Evolutionary conservation across 768 basidiomycete species (phyloP), one percentile per base, ranked within the genome.

Genomic region (Coprinopsis strossmayeri): DNA sequence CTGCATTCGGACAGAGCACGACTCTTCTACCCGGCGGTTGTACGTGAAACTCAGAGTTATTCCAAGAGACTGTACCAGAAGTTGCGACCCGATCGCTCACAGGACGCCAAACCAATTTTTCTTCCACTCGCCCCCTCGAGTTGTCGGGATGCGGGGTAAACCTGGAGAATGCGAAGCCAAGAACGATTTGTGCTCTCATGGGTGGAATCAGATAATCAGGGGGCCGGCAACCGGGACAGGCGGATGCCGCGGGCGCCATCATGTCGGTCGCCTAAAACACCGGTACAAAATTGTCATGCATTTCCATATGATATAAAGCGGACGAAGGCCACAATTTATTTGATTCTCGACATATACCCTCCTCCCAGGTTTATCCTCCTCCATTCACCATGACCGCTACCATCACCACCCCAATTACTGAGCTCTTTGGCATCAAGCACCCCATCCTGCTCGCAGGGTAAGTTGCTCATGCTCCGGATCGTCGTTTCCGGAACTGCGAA

Each of bases 361-460:
- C 54, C 39, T 32, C 51, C 48, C 34, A 45, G 42, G 46, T 46
- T 39, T 32, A 28, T 47, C 44, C 25, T 20, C 48, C 37, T 34
- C 26, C 41, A 46, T 44, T 37, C 45, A 57, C 50, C 34, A 84
- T 84, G 81, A 41, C 42, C 1, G 71, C 82, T 54, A 68, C 73
- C 46, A 83, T 94, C 51, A 68, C 76, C 18, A 94, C 91, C 3
- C 87, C 89, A n/a, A 76, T 94, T 55, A 94, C 91, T 27, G 77
- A 92, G 67, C 72, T 92, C 48, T 93, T 94, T 64, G 82, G 81
- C 45, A 89, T 94, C 65, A 80, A 85, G 68, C 91, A 94, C 61
- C 91, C 91, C 35, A 78, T 94, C 55, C 63, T 94, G 46, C 81
- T 94, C 20, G 91, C 91, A 55, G 91, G 85, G 72, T 72, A 58